Evolutionary conservation across 352 stramenopile genomes (phyloP), one percentile per base, ranked within the genome.

Genomic region (Globisporangium sylvaticum): DNA sequence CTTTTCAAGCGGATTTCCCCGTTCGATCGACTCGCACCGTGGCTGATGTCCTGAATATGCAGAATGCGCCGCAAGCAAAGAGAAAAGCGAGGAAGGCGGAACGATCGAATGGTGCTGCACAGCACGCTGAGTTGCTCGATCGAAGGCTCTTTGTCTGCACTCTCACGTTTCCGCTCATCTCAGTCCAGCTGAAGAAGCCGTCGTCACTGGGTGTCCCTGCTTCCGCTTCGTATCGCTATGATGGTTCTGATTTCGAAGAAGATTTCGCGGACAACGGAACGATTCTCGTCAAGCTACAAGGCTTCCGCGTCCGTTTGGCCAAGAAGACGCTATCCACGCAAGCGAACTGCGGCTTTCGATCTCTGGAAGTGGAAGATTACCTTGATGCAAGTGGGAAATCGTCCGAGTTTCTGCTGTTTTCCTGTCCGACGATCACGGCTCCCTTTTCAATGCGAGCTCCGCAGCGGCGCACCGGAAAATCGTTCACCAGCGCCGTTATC

Each of bases 311-410:
- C 24, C 87, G 88, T 37, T 67, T 92, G 24, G 86, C 79, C 3
- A 90, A 94, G 75, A 90, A 90, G 61, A 95, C 88, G 1, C 67
- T 95, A 46, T 94, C 88, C 4, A 88, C 84, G 2, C 82, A 92
- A 73, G 56, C 88, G 31, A 89, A 89, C 31, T 62, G 90, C 54
- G 87, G 73, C 46, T 71, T 95, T 34, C 74, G 77, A 32, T 93
- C 87, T 27, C 71, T 95, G 18, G 84, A 95, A 65, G 81, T 95
- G 34, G 84, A 92, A 72, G 87, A 95, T 58, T 87, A 82, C 64
- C 61, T 90, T 25, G 81, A 93, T 53, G 69, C 75, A 27, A 84
- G 75, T 67, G 78, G 75, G 54, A 69, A 84, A n/a, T 79, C 84
- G 31, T 82, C 83, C 10, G 84, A 93, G 48, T 91, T 87, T 66